These are phyloP conservation scores for Torulaspora franciscae DNA, from an alignment of 805 yeast species.

Conservation along the genomic window DNA sequence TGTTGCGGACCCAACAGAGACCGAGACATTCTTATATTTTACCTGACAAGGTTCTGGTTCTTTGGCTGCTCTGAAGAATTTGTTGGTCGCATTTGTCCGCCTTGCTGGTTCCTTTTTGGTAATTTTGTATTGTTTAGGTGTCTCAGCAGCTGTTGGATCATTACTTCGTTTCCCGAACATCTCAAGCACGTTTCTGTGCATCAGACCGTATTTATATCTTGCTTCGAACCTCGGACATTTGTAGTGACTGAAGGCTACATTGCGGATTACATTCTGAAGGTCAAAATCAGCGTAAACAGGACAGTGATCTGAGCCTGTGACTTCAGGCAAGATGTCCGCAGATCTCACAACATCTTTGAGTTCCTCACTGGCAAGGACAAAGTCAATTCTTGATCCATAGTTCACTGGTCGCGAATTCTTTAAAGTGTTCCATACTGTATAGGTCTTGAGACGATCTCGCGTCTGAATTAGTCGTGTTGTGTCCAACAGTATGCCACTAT, in stretches of 20 bases:
- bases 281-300: slow-evolving; percentile 74
- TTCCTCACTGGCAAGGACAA: slow-evolving; percentile 49
- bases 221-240: slow-evolving; percentile 49
- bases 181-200: slow-evolving; percentile 34
- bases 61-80: slow-evolving; percentile 5
- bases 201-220: slow-evolving; percentile 41
- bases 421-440: slow-evolving; percentile 88
- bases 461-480: slow-evolving; percentile 54
- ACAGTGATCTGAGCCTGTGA: slow-evolving; percentile 92
- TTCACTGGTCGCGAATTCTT: slow-evolving; percentile 73
- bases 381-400: slow-evolving; percentile 84
- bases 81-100: slow-evolving; percentile 11
- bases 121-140: background rate
- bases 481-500: slow-evolving; percentile 49
- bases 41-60: background rate
- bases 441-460: slow-evolving; percentile 53
- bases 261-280: slow-evolving; percentile 7
- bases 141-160: slow-evolving; percentile 8
- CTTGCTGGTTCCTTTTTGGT: slow-evolving; percentile 3
- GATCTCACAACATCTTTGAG: slow-evolving; percentile 36
- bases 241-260: background rate
- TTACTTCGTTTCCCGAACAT: slow-evolving; percentile 32
- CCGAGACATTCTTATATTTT: background rate
- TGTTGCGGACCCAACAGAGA: background rate
- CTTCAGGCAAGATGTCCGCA: slow-evolving; percentile 56